A percentile compares a stretch with the other conserved stretches of the same genome.
phyloP scores from a whole-genome alignment of 805 yeast species.

The Hanseniaspora lachancei region DNA sequence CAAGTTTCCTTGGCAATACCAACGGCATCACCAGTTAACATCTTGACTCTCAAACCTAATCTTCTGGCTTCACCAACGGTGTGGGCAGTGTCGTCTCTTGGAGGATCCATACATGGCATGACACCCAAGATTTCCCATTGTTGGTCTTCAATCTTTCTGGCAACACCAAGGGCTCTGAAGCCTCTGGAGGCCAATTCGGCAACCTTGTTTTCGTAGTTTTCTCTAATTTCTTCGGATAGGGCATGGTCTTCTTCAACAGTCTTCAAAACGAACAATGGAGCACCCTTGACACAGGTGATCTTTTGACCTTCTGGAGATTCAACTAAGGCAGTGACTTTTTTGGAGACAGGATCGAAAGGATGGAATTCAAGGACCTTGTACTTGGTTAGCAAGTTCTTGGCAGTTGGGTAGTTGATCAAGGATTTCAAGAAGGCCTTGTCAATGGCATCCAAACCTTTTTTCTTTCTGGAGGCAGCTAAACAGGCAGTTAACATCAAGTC shows the following conservation, averaged over 20 bases:
- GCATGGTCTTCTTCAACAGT: conserved; percentile 96
- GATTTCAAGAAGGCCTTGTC: conserved; percentile 94
- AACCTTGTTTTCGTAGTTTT: conserved; percentile 91
- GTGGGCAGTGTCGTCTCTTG: conserved; percentile 94
- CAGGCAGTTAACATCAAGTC: conserved; percentile 95
- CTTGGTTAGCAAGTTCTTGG: conserved; percentile 81
- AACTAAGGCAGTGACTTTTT: conserved; percentile 89
- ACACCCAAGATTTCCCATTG: conserved; percentile 97
- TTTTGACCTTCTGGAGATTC: conserved; percentile 94
- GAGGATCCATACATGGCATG: conserved; percentile 98
- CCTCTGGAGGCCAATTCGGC: conserved; percentile 97
- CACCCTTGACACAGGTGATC: conserved; percentile 93
- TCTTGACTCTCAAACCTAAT: conserved; percentile 89
- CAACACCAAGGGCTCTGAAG: conserved; percentile 97
- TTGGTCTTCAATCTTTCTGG: conserved; percentile 96
- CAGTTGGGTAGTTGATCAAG: conserved; percentile 76
- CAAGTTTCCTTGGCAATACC: conserved; percentile 98
- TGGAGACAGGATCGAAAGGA: conserved; percentile 95
- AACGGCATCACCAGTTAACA: conserved; percentile 98
- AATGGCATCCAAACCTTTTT: conserved; percentile 95
- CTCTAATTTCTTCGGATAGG: conserved; percentile 84
- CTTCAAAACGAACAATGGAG: conserved; percentile 91
- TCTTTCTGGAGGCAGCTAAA: conserved; percentile 95
- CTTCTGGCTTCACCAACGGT: conserved; percentile 84
- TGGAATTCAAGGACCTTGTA: conserved; percentile 92